Percentiles rank a stretch among this genome's conserved stretches.
Conservation (phyloP, 2,329 filamentous ascomycete species). For the Colletotrichum horii region DNA sequence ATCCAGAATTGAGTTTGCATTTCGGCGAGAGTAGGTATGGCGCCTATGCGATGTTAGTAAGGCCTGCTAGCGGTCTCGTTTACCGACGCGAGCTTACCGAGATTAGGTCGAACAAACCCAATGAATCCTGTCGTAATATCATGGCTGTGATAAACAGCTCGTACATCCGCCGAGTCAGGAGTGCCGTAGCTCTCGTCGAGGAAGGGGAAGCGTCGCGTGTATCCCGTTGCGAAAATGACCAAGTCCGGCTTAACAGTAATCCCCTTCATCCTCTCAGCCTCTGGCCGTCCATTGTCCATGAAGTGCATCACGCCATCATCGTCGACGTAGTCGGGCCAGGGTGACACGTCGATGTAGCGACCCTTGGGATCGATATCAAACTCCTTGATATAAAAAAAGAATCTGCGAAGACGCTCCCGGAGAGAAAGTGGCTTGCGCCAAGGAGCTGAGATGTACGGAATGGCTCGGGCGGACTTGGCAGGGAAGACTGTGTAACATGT, state of each 20-base stretch:
- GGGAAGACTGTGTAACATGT: constrained; percentile 31
- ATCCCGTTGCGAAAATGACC: constrained; percentile 41
- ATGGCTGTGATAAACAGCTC: constrained; percentile 52
- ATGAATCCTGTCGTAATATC: constrained; percentile 48
- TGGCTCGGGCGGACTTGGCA: constrained; percentile 37
- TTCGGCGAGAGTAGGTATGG: constrained; percentile 54
- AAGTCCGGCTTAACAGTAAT: constrained; percentile 38
- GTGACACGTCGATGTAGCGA: constrained; percentile 39
- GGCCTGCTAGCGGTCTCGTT: fast-evolving
- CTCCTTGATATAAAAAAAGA: constrained; percentile 33
- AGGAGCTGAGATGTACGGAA: constrained; percentile 36
- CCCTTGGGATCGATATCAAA: constrained; percentile 24
- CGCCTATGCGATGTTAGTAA: constrained; percentile 23
- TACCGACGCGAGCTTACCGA: constrained; percentile 30
- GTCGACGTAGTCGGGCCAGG: constrained; percentile 37
- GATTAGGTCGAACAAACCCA: constrained; percentile 50
- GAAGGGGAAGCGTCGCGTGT: constrained; percentile 37
- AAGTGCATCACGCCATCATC: constrained; percentile 37
- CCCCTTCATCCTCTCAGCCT: constrained; percentile 32
- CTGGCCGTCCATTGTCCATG: constrained; percentile 30
- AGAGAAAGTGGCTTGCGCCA: constrained; percentile 31
- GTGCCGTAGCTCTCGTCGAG: constrained; percentile 37
- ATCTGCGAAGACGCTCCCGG: constrained; percentile 34
- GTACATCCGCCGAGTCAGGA: constrained; percentile 53
- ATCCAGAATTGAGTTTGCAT: constrained; percentile 56